These are phyloP conservation scores for Talaromyces albobiverticillius DNA, from an alignment of 2,329 filamentous ascomycete genomes.

Conservation along the genomic window DNA sequence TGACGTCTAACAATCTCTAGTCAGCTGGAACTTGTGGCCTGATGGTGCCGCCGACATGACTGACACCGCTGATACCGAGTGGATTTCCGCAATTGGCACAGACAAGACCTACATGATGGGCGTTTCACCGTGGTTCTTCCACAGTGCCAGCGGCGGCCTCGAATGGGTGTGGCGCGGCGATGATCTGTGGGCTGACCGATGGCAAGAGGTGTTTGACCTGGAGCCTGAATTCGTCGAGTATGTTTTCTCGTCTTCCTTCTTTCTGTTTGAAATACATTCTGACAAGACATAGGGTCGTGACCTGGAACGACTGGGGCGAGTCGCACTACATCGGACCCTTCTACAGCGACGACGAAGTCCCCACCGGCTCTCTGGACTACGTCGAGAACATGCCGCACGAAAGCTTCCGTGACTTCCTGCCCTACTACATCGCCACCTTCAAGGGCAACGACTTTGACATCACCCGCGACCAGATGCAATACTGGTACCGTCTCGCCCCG, in stretches of 20 bases:
- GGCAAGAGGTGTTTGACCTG: slow-evolving; percentile 54
- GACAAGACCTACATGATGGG: slow-evolving; percentile 52
- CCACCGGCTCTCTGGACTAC: slow-evolving; percentile 42
- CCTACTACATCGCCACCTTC: slow-evolving; percentile 35
- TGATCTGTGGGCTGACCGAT: slow-evolving; percentile 59
- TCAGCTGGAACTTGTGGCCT: slow-evolving; percentile 47
- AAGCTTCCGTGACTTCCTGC: slow-evolving; percentile 30
- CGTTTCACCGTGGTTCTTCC: slow-evolving; percentile 55
- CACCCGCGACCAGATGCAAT: slow-evolving; percentile 25
- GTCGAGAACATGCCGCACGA: slow-evolving; percentile 29
- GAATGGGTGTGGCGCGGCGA: slow-evolving; percentile 64
- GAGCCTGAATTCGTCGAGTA: slow-evolving; percentile 51
- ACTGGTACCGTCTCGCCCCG: slow-evolving; percentile 35
- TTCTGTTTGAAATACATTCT: background rate
- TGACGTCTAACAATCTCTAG: slow-evolving; percentile 18
- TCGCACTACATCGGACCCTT: slow-evolving; percentile 58
- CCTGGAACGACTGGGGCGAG: slow-evolving; percentile 63
- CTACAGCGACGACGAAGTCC: slow-evolving; percentile 41
- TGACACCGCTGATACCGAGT: slow-evolving; percentile 37
- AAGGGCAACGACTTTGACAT: slow-evolving; percentile 12
- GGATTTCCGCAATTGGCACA: slow-evolving; percentile 31
- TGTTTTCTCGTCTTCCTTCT: background rate
- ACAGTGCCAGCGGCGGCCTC: slow-evolving; percentile 31
- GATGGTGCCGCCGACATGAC: slow-evolving; percentile 35
- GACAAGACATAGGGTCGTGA: slow-evolving; percentile 45